phyloP scores from a whole-genome alignment of 2,329 filamentous ascomycete genomes.

The Bipolaris zeicola region DNA sequence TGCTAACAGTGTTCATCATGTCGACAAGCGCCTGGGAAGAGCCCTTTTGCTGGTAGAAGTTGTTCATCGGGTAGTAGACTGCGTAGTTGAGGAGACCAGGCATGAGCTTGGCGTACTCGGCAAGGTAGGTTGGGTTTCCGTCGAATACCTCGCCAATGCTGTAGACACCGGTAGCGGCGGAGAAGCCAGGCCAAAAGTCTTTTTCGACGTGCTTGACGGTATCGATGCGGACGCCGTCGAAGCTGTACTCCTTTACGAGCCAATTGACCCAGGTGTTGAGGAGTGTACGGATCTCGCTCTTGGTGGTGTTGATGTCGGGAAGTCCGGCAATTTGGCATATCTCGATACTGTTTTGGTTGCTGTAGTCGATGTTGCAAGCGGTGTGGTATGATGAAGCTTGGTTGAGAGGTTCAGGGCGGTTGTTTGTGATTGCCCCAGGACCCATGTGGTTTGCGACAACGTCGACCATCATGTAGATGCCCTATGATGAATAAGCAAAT shows the following conservation, averaged over 20 bases:
- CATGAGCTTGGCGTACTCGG: slow-evolving; percentile 61
- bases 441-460: slow-evolving; percentile 58
- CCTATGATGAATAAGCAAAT: slow-evolving; percentile 25
- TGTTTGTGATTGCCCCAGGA: slow-evolving; percentile 31
- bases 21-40: slow-evolving; percentile 42
- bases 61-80: slow-evolving; percentile 51
- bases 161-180: slow-evolving; percentile 62
- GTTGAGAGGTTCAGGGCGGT: slow-evolving; percentile 37
- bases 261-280: slow-evolving; percentile 39
- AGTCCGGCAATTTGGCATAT: slow-evolving; percentile 39
- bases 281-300: slow-evolving; percentile 29
- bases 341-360: slow-evolving; percentile 39
- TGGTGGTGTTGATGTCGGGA: slow-evolving; percentile 38
- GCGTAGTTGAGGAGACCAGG: slow-evolving; percentile 68
- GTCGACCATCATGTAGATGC: slow-evolving; percentile 58
- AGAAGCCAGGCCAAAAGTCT: slow-evolving; percentile 63
- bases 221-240: slow-evolving; percentile 65
- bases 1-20: slow-evolving; percentile 43
- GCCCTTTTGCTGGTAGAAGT: slow-evolving; percentile 43
- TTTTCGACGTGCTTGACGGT: slow-evolving; percentile 67
- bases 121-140: slow-evolving; percentile 58
- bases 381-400: slow-evolving; percentile 35
- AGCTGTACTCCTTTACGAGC: slow-evolving; percentile 39
- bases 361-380: slow-evolving; percentile 40
- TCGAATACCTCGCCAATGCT: slow-evolving; percentile 65